Base-by-base conservation (phyloP, 768 basidiomycete genomes). In the Trametes cingulata region DNA sequence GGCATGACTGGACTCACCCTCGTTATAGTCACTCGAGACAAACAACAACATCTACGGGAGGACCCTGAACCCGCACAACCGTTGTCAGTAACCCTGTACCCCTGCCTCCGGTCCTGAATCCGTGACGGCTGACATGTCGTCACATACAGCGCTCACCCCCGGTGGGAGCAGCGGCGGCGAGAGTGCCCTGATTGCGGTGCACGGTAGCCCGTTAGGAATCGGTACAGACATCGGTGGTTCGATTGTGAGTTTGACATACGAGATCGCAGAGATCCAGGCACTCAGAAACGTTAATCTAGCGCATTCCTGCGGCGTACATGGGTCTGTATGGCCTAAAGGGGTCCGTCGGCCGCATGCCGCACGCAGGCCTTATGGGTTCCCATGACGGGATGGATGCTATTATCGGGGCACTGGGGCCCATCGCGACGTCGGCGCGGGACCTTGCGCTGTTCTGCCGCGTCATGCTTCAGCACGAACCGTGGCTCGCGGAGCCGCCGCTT, bases 161-260 rank as follows among this genome's bases (percentile, higher is more conserved):
- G 93, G 93, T 19, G 93, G 93, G 6, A 90, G 87, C 62, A 88
- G 88, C 20, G 93, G 93, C n/a, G 94, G 94, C 29, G 95, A 95
- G 73, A 90, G 77, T 0, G 93, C 91, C 12, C 70, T 95, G 39
- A 77, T 96, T 29, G 85, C 87, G 0, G 81, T 88, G 77, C 87
- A 92, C 65, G 94, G 91, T 13, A 83, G 89, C 6, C 86, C 87
- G 0, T 66, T 93, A 9, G 94, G 95, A 0, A 78, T 93, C 52
- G 95, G 95, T n/a, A 83, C 83, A 19, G 93, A 94, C 67, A 82
- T 94, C 55, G 94, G 93, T 37, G 90, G 89, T 56, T 91, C 88
- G 67, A 75, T 96, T 51, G 75, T 75, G 59, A 68, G 73, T 65
- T 52, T 45, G 37, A 24, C 20, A 42, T 56, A 17, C 40, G 43